Percentiles rank a stretch among this genome's conserved stretches.
These are phyloP conservation scores for Ottelia alismoides DNA, from an alignment of 106 monocot genomes.

Conservation along the genomic window DNA sequence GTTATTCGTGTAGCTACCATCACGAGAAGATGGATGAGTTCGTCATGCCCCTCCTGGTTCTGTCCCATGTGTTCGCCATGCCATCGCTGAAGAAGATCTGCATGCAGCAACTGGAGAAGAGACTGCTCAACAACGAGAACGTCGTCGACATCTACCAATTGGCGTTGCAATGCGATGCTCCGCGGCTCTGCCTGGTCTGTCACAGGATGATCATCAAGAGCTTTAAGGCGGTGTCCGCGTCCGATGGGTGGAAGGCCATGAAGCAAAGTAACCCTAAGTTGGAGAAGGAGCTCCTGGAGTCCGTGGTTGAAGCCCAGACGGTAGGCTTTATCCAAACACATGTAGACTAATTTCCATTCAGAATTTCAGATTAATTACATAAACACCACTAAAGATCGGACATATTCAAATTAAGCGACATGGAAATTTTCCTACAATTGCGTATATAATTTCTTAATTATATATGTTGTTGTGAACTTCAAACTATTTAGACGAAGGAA, in stretches of 20 bases:
- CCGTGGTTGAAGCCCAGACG: slow-evolving; percentile 5
- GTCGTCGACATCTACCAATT: slow-evolving; percentile 18
- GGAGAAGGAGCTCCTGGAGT: slow-evolving; percentile 18
- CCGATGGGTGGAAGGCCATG: slow-evolving; percentile 22
- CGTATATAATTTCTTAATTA: too few species aligned
- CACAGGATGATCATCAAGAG: slow-evolving; percentile 5
- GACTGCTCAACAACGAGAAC: slow-evolving; percentile 9
- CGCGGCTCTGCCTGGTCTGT: slow-evolving; percentile 12
- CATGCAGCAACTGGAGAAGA: slow-evolving; percentile 13
- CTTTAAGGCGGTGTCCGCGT: slow-evolving; percentile 6
- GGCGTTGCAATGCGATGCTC: slow-evolving; percentile 14
- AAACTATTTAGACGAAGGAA: slow-evolving; percentile 29
- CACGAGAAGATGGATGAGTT: slow-evolving; percentile 10
- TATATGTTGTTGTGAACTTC: too few species aligned
- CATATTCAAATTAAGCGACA: too few species aligned
- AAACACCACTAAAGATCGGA: too few species aligned
- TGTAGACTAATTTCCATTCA: too few species aligned
- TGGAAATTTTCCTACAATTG: too few species aligned
- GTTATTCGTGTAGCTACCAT: slow-evolving; percentile 4
- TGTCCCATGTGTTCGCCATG: slow-evolving; percentile 11
- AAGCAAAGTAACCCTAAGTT: slow-evolving; percentile 9
- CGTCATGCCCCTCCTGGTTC: slow-evolving; percentile 12
- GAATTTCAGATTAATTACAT: too few species aligned
- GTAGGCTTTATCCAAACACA: slow-evolving; percentile 5
- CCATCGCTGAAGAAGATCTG: slow-evolving; percentile 13